phyloP scores from a whole-genome alignment of 352 stramenopile genomes.

The Aphanomyces cochlioides region DNA sequence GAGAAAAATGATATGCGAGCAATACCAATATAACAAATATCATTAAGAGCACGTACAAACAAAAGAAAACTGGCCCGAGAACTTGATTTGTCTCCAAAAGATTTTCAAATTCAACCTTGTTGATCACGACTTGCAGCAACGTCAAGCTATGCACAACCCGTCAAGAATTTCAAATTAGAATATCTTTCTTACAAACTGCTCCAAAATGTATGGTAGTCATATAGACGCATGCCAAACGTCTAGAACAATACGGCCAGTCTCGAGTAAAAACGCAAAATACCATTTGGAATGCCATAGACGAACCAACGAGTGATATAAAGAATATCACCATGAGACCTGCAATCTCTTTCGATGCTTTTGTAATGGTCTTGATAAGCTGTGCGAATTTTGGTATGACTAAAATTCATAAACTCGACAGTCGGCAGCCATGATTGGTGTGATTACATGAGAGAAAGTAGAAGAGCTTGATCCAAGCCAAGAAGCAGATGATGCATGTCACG shows the following conservation, averaged over 20 bases:
- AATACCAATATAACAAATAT: slow-evolving; percentile 30
- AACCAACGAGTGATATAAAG: slow-evolving; percentile 18
- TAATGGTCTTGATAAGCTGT: slow-evolving; percentile 27
- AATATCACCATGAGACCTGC: slow-evolving; percentile 22
- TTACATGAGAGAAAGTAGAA: slow-evolving; percentile 28
- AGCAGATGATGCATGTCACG: slow-evolving; percentile 16
- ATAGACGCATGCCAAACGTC: slow-evolving; percentile 23
- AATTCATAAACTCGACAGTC: background rate
- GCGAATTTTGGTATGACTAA: slow-evolving; percentile 20
- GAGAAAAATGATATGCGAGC: background rate
- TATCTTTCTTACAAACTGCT: background rate
- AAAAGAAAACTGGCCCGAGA: slow-evolving; percentile 27
- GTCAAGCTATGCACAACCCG: slow-evolving; percentile 18
- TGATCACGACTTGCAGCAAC: slow-evolving; percentile 21
- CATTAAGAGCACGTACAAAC: slow-evolving; percentile 19
- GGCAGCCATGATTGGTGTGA: background rate
- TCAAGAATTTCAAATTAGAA: too few relatives aligned
- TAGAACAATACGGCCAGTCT: background rate
- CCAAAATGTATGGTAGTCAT: slow-evolving; percentile 26
- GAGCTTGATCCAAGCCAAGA: slow-evolving; percentile 24
- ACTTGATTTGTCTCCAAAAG: slow-evolving; percentile 29
- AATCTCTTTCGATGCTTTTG: slow-evolving; percentile 21
- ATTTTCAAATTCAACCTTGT: slow-evolving; percentile 29
- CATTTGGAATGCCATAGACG: slow-evolving; percentile 28
- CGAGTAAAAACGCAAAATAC: slow-evolving; percentile 3